These are phyloP conservation scores for Hyparrhenia diplandra DNA, from an alignment of 176 grass and related monocot genomes.

Conservation along the genomic window DNA sequence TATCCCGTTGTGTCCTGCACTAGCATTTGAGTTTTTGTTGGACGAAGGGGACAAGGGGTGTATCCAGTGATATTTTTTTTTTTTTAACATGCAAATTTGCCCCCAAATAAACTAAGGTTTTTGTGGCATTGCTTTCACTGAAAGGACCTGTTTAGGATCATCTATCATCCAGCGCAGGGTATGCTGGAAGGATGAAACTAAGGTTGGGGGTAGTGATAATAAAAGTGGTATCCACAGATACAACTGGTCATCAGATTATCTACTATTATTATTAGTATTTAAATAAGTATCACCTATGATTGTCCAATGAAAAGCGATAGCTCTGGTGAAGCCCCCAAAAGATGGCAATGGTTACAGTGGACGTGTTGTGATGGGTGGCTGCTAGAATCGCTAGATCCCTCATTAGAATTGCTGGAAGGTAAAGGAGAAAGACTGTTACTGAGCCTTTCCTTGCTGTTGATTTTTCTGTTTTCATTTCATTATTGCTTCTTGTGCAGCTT, in stretches of 20 bases:
- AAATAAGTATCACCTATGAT: neutral
- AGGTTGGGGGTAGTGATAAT: neutral
- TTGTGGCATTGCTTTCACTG: neutral
- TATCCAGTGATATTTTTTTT: slow-evolving; percentile 3
- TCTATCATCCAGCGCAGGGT: neutral
- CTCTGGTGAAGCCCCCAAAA: neutral
- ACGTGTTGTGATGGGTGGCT: slow-evolving; percentile 4
- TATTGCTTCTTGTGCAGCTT: slow-evolving; percentile 45
- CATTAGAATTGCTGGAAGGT: neutral
- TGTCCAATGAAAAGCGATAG: neutral
- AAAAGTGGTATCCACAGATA: neutral
- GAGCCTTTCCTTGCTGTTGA: neutral
- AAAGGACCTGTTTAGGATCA: slow-evolving; percentile 6
- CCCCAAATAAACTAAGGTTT: neutral
- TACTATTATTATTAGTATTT: neutral
- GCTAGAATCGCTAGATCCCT: neutral
- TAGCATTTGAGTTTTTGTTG: slow-evolving; percentile 22
- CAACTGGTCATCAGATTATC: neutral
- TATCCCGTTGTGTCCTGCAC: neutral
- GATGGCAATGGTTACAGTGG: neutral
- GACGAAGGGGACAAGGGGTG: neutral
- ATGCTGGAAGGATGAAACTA: neutral
- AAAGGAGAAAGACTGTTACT: neutral
- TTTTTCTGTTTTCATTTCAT: neutral
- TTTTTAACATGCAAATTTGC: neutral